phyloP scores from a whole-genome alignment of 2,329 filamentous ascomycete species.

The Colletotrichum costaricense region DNA sequence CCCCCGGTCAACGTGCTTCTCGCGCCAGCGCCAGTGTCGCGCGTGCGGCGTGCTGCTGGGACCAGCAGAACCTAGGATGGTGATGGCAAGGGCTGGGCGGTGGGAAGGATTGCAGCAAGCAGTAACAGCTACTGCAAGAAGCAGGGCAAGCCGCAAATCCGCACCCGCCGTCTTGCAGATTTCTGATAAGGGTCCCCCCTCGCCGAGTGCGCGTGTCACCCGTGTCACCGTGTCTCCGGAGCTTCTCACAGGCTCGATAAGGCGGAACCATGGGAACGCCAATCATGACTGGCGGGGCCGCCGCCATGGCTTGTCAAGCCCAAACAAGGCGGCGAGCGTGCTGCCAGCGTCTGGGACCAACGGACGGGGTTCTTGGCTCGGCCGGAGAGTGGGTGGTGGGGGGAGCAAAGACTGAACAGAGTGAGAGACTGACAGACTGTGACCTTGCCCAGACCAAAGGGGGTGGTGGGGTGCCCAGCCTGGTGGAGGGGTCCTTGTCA shows the following conservation, averaged over 20 bases:
- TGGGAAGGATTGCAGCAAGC: neutral
- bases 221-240: neutral
- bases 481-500: constrained; percentile 7
- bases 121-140: constrained; percentile 5
- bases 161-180: constrained; percentile 32
- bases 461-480: neutral
- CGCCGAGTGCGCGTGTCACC: neutral
- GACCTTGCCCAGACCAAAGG: constrained; percentile 10
- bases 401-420: neutral
- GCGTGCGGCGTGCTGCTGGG: constrained; percentile 7
- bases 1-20: neutral
- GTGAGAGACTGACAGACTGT: neutral
- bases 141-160: constrained; percentile 31
- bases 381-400: constrained; percentile 16
- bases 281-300: constrained; percentile 28
- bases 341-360: constrained; percentile 32
- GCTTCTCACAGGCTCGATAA: constrained; percentile 27
- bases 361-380: constrained; percentile 18
- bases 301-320: constrained; percentile 33
- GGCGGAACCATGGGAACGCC: constrained; percentile 16
- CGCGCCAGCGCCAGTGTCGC: neutral
- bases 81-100: neutral
- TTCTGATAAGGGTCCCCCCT: constrained; percentile 27
- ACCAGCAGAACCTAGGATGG: neutral
- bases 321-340: constrained; percentile 25